Percentiles rank a stretch among this genome's conserved stretches.
phyloP scores from a whole-genome alignment of 106 monocot species.

The Dioscorea zingiberensis region DNA sequence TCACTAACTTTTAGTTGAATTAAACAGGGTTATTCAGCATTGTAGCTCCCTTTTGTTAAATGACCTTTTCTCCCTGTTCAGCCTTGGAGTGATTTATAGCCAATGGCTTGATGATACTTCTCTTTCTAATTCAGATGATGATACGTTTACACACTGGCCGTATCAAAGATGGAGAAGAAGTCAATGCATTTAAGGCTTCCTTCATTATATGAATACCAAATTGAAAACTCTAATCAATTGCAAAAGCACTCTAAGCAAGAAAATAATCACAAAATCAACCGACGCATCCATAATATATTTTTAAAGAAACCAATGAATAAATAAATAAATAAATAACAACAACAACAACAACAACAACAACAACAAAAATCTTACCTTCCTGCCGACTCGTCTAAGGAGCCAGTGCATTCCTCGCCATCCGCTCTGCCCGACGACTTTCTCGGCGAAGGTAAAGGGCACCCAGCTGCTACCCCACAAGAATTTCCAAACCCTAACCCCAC shows the following conservation, averaged over 20 bases:
- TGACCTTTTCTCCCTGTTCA: too few species aligned
- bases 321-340: neutral
- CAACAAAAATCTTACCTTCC: conserved; percentile 14
- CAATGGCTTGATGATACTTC: too few species aligned
- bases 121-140: too few species aligned
- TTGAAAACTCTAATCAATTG: neutral
- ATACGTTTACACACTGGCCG: too few species aligned
- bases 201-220: neutral
- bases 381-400: neutral
- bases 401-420: conserved; percentile 6
- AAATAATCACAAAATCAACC: neutral
- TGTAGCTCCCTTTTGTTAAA: too few species aligned
- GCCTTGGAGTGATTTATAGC: too few species aligned
- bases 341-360: neutral
- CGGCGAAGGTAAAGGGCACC: neutral
- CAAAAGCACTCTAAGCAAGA: neutral
- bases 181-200: too few species aligned
- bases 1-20: too few species aligned
- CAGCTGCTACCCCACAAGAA: neutral
- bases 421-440: neutral
- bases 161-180: too few species aligned
- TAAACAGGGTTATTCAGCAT: too few species aligned
- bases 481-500: neutral
- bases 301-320: neutral
- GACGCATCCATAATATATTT: neutral